These are phyloP conservation scores for Cyberlindnera saturnus DNA, from an alignment of 805 yeast genomes.

Conservation along the genomic window DNA sequence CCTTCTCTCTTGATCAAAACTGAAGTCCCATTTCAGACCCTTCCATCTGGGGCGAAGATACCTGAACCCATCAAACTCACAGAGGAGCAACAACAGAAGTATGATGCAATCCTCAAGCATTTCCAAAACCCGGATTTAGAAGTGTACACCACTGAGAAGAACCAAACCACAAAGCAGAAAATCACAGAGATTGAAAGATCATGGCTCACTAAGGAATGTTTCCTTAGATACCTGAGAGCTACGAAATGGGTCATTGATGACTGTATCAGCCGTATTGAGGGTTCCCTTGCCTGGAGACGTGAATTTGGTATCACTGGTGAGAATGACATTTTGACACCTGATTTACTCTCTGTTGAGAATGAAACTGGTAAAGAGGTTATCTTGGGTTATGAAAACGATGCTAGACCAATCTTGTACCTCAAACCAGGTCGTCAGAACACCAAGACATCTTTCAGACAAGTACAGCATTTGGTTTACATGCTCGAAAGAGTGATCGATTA, in stretches of 20 bases:
- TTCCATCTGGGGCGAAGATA: conserved; percentile 45
- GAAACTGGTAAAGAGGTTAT: conserved; percentile 91
- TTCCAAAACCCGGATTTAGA: conserved; percentile 38
- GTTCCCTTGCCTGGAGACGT: conserved; percentile 88
- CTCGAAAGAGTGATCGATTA: conserved; percentile 87
- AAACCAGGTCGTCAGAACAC: conserved; percentile 97
- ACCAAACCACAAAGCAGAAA: conserved; percentile 36
- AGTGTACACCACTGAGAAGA: conserved; percentile 30
- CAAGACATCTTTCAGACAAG: conserved; percentile 81
- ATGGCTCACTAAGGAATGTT: conserved; percentile 91
- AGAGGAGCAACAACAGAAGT: conserved; percentile 52
- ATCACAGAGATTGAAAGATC: conserved; percentile 60
- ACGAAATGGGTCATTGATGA: conserved; percentile 80
- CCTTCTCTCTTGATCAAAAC: conserved; percentile 25
- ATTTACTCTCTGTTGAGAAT: conserved; percentile 57
- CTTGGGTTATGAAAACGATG: conserved; percentile 83
- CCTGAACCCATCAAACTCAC: conserved; percentile 44
- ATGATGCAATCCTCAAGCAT: conserved; percentile 53
- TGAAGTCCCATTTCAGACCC: conserved; percentile 47
- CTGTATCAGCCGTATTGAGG: conserved; percentile 67
- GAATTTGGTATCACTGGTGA: conserved; percentile 71
- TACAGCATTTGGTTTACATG: conserved; percentile 92
- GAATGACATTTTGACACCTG: conserved; percentile 50
- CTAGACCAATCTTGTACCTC: conserved; percentile 87
- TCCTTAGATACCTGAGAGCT: conserved; percentile 85